These are phyloP conservation scores for Zygotorulaspora mrakii DNA, from an alignment of 1,139 yeast species.

Conservation along the genomic window DNA sequence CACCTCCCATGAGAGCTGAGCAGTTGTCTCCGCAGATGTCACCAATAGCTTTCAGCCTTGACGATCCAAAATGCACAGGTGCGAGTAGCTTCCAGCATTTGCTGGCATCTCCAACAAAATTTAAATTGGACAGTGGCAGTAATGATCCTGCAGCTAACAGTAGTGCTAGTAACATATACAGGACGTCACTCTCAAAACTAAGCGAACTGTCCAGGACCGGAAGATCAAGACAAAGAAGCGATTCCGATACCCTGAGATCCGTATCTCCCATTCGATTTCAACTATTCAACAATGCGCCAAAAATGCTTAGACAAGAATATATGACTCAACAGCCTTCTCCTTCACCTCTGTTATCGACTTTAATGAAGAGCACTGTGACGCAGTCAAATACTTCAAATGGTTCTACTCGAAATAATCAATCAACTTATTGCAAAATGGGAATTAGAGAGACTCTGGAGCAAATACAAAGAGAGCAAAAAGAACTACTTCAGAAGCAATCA, in stretches of 20 bases:
- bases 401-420: constrained; percentile 5
- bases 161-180: constrained; percentile 23
- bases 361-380: constrained; percentile 19
- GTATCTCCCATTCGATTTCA: constrained; percentile 26
- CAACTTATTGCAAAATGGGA: constrained; percentile 11
- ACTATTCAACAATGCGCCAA: constrained; percentile 23
- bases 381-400: constrained; percentile 8
- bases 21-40: constrained; percentile 29
- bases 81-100: constrained; percentile 19
- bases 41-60: constrained; percentile 30
- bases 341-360: constrained; percentile 26
- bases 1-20: constrained; percentile 26
- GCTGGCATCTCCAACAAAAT: constrained; percentile 28
- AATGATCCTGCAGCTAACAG: constrained; percentile 56
- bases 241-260: constrained; percentile 27
- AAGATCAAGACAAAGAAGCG: constrained; percentile 23
- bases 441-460: constrained; percentile 26
- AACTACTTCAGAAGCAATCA: constrained; percentile 6
- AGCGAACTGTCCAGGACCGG: constrained; percentile 28
- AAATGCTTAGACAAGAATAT: constrained; percentile 33
- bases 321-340: constrained; percentile 19
- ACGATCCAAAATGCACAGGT: constrained; percentile 22
- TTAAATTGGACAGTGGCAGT: constrained; percentile 75
- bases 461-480: constrained; percentile 19
- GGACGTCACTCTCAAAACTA: constrained; percentile 35